Evolutionary conservation across 805 yeast species (phyloP).

Genomic region (Ogataea paradorogensis): DNA sequence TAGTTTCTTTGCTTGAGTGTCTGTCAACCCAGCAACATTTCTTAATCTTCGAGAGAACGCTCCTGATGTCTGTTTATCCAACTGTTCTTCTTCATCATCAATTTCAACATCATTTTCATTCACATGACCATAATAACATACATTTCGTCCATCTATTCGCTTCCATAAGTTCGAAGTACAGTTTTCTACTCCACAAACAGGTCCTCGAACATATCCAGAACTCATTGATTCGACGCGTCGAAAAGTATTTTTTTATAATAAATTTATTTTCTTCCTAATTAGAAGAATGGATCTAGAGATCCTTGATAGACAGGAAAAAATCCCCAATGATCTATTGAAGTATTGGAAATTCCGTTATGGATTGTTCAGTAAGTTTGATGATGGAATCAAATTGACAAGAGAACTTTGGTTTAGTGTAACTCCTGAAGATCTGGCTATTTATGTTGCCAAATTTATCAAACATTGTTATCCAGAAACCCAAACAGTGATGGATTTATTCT

Average conservation of each 20-base stretch:
- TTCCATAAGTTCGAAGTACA: constrained; percentile 80
- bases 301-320: constrained; percentile 10
- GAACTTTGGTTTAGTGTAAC: constrained; percentile 90
- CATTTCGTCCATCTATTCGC: constrained; percentile 68
- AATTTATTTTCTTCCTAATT: background rate
- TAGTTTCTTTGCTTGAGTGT: constrained; percentile 12
- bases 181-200: constrained; percentile 85
- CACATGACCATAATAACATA: constrained; percentile 91
- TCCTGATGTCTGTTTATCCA: constrained; percentile 57
- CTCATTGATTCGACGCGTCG: constrained; percentile 13
- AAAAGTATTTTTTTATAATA: background rate
- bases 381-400: constrained; percentile 63
- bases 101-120: constrained; percentile 74
- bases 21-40: constrained; percentile 44
- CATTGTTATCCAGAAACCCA: constrained; percentile 49
- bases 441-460: constrained; percentile 51
- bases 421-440: constrained; percentile 69
- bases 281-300: constrained; percentile 12
- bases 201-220: constrained; percentile 52
- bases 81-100: constrained; percentile 78
- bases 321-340: constrained; percentile 42
- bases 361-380: constrained; percentile 61
- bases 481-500: constrained; percentile 62
- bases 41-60: constrained; percentile 51
- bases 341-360: constrained; percentile 62